Evolutionary conservation across 73 alveolate species (phyloP), one percentile per base, ranked within the genome.

Genomic region (Paramecium sonneborni): DNA sequence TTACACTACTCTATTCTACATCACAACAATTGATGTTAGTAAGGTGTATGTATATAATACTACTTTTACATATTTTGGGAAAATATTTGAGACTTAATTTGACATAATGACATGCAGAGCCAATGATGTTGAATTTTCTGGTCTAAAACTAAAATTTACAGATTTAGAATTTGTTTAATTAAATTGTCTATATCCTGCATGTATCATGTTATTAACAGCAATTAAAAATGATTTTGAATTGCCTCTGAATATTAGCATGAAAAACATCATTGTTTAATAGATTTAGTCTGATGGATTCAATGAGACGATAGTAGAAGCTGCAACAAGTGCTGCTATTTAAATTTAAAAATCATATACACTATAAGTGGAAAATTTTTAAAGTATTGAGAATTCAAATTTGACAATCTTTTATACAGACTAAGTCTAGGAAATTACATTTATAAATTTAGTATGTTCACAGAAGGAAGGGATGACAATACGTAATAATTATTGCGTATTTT

Each of bases 291-390:
- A 21, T 79, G 76, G 69, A 10, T 79, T 79, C 11, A 41, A 79
- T 79, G 70, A 79, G 20, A 24, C 90, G 0, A 23, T 79, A 23
- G 15, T 38, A 2, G 90, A 79, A 44, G 90, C 90, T 23, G 90
- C 90, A 12, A 79, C 90, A 6, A 79, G 90, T 79, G 90, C 90
- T 14, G 90, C 90, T 24, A 79, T 79, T 79, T 46, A 79, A 43
- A n/a, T 79, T 12, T 43, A 21, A 21, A 44, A 79, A 24, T 32
- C 35, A 24, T 23, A 43, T 0, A 30, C 44, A 6, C 18, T 79
- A 21, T 2, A 18, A 24, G 44, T 79, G 11, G 35, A 21, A 7
- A 24, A 79, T 3, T 79, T 43, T 46, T 6, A 41, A 6, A 30
- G 62, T 14, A 43, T 79, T 23, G 3, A 39, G n/a, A 79, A 79